Percentiles rank a stretch among this genome's conserved stretches.
Evolutionary conservation across 192 early-diverging fungal species (phyloP).

Genomic region (Rhizophagus sp.): DNA sequence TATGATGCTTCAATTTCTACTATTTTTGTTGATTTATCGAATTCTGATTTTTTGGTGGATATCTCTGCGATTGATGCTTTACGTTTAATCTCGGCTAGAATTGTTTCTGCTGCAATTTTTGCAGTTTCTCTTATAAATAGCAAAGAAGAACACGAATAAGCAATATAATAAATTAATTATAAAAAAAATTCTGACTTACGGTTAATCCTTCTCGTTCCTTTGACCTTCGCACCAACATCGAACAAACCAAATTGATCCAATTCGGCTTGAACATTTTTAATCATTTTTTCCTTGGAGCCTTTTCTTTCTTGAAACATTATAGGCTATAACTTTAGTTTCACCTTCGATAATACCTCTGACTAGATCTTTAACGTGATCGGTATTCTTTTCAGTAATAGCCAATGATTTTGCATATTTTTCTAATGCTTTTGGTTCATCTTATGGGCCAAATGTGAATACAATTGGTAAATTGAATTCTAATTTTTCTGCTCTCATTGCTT

Average conservation of each 20-base stretch:
- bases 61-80: too few species aligned
- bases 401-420: constrained; percentile 32
- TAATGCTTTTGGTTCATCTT: constrained; percentile 28
- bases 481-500: constrained; percentile 54
- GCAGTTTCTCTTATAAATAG: background rate
- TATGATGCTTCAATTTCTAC: too few species aligned
- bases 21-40: too few species aligned
- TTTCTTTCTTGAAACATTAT: constrained; percentile 39
- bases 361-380: background rate
- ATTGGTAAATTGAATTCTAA: constrained; percentile 51
- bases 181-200: background rate
- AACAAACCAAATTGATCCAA: constrained; percentile 55
- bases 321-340: constrained; percentile 13
- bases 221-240: constrained; percentile 52
- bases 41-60: too few species aligned
- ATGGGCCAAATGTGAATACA: constrained; percentile 54
- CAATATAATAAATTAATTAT: too few species aligned
- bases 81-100: too few species aligned
- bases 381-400: constrained; percentile 6
- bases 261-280: constrained; percentile 29
- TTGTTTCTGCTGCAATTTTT: constrained; percentile 47
- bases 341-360: background rate
- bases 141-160: too few species aligned
- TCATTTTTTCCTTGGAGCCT: background rate
- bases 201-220: constrained; percentile 51